Percentiles rank a stretch among this genome's conserved stretches.
These are phyloP conservation scores for Citeromyces matritensis DNA, from an alignment of 805 yeast genomes.

Conservation along the genomic window DNA sequence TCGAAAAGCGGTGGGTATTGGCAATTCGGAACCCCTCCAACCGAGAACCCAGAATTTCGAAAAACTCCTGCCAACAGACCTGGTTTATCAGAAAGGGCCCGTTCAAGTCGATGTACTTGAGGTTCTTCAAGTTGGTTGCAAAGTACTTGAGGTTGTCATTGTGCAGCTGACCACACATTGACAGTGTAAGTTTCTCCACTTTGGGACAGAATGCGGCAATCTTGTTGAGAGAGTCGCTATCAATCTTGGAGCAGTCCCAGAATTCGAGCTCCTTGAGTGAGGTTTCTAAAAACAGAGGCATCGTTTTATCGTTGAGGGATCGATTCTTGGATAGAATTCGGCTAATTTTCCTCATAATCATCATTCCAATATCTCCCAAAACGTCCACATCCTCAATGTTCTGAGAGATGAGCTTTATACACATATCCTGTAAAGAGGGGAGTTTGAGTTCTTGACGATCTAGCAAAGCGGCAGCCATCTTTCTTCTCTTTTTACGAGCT, in stretches of 20 bases:
- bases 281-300: conserved; percentile 59
- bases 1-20: conserved; percentile 74
- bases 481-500: conserved; percentile 62
- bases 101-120: conserved; percentile 50
- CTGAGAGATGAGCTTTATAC: conserved; percentile 52
- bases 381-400: conserved; percentile 65
- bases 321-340: conserved; percentile 73
- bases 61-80: conserved; percentile 62
- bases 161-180: conserved; percentile 89
- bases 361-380: conserved; percentile 74
- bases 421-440: conserved; percentile 69
- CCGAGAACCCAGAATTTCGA: conserved; percentile 37
- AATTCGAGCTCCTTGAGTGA: conserved; percentile 44
- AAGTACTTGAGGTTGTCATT: conserved; percentile 59
- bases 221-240: conserved; percentile 44
- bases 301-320: conserved; percentile 56
- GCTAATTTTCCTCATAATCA: conserved; percentile 57
- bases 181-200: conserved; percentile 45
- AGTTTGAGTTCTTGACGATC: conserved; percentile 50
- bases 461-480: conserved; percentile 70
- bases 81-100: conserved; percentile 85
- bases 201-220: conserved; percentile 74
- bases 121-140: conserved; percentile 36
- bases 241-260: conserved; percentile 86
- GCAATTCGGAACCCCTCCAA: conserved; percentile 47